Evolutionary conservation across 23 red algal species (phyloP).

Genomic region (Agarophyton chilense): DNA sequence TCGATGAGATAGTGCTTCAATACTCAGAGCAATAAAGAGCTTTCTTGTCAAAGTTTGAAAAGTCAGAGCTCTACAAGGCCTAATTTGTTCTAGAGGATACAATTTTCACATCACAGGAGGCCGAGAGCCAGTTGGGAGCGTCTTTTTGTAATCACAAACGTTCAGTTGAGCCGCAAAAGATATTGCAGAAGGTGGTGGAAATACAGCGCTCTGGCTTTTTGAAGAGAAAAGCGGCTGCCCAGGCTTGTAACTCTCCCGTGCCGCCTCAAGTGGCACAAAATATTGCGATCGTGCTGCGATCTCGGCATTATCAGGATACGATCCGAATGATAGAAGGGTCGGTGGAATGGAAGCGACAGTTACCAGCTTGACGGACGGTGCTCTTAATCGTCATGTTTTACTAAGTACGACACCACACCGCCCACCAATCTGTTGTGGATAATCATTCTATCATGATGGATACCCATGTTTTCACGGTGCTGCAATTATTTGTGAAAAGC

Average conservation of each 20-base stretch:
- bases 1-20: background rate
- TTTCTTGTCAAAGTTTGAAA: slow-evolving; percentile 4
- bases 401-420: background rate
- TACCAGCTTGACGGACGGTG: slow-evolving; percentile 3
- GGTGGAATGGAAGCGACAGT: slow-evolving; percentile 41
- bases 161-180: slow-evolving; percentile 52
- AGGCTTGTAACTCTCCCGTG: slow-evolving; percentile 3
- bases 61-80: slow-evolving; percentile 22
- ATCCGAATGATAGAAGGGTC: background rate
- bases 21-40: background rate
- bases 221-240: background rate
- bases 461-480: slow-evolving; percentile 29
- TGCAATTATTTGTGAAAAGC: slow-evolving; percentile 17
- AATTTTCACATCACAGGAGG: slow-evolving; percentile 33
- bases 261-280: slow-evolving; percentile 17
- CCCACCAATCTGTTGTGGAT: slow-evolving; percentile 17
- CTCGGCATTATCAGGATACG: slow-evolving; percentile 6
- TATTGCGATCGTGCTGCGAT: background rate
- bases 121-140: slow-evolving; percentile 12
- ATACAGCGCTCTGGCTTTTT: slow-evolving; percentile 10
- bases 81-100: slow-evolving; percentile 16
- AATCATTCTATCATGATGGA: slow-evolving; percentile 14
- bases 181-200: slow-evolving; percentile 24
- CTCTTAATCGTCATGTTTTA: background rate
- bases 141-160: slow-evolving; percentile 27